These are phyloP conservation scores for Arbutus unedo DNA, from an alignment of 148 eudicot genomes.

Conservation along the genomic window DNA sequence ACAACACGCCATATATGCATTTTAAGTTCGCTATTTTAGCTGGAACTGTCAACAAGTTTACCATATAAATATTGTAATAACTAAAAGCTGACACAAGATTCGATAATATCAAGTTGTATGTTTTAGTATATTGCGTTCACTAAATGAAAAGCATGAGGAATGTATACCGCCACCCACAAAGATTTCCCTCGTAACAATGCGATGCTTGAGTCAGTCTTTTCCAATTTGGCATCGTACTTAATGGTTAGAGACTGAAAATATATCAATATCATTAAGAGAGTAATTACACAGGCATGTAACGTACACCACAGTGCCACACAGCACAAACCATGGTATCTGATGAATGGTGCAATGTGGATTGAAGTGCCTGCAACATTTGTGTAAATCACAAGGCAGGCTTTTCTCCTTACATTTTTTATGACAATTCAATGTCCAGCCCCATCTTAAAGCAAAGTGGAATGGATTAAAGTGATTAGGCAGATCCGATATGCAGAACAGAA, in stretches of 20 bases:
- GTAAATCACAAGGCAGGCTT: not conserved
- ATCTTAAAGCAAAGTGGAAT: not conserved
- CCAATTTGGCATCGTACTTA: not conserved
- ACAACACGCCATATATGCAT: not conserved
- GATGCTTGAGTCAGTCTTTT: not conserved
- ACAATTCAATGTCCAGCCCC: constrained; percentile 1
- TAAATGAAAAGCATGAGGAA: not conserved
- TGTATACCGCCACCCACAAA: not conserved
- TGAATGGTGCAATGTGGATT: not conserved
- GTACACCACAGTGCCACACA: not conserved
- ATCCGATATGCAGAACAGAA: not conserved
- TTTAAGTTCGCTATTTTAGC: not conserved
- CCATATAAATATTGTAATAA: not conserved
- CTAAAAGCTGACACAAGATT: not conserved
- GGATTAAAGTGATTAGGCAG: not conserved
- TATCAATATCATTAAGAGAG: not conserved
- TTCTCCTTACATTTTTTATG: not conserved
- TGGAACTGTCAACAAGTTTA: not conserved
- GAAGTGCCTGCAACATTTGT: not conserved
- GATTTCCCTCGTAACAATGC: not conserved
- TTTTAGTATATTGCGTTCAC: not conserved
- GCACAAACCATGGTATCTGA: not conserved
- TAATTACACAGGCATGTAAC: not conserved
- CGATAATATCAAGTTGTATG: not conserved
- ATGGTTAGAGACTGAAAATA: not conserved